Evolutionary conservation across 306 rosid genomes (phyloP), one percentile per base, ranked within the genome.

Genomic region (Prunus dulcis): DNA sequence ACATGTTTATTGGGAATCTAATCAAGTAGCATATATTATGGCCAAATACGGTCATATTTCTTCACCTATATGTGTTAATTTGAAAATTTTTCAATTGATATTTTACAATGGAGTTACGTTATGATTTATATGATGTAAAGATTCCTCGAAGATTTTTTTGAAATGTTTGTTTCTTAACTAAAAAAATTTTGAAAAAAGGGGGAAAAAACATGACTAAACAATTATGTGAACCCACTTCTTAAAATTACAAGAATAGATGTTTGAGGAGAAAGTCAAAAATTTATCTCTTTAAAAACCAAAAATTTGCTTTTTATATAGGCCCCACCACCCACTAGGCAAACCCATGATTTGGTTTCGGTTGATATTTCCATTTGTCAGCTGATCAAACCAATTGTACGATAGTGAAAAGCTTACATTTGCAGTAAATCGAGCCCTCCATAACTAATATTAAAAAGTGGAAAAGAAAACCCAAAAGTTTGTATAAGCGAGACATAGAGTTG

Each of bases 81-180:
- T 6, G 0, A 0, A 38, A 38, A 38, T 1, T 6, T 38, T 38
- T 0, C 2, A 7, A 38, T 6, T 0, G 0, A 7, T 38, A 0
- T 38, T 38, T 38, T 38, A 38, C 2, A 6, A 5, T 34, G 0
- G 0, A 38, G 2, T 38, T 38, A 38, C 2, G 0, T 38, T 38
- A 2, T 38, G 10, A 38, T 38, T 38, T 38, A 38, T 38, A 38
- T 38, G 43, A 2, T 38, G 43, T 38, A 38, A 6, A 38, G 9
- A 38, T 38, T 7, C 9, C 9, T 38, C 2, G 0, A 38, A 2
- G 43, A 38, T 38, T 2, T 38, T 38, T 38, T 38, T 38, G 9
- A 1, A 38, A 38, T 38, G 43, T 38, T 38, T 38, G 43, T 38
- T 6, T 38, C 43, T 38, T 38, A 9, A 38, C 5, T 2, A 3